Conservation (phyloP, 441 rosid genomes). For the Euphorbia corollata region DNA sequence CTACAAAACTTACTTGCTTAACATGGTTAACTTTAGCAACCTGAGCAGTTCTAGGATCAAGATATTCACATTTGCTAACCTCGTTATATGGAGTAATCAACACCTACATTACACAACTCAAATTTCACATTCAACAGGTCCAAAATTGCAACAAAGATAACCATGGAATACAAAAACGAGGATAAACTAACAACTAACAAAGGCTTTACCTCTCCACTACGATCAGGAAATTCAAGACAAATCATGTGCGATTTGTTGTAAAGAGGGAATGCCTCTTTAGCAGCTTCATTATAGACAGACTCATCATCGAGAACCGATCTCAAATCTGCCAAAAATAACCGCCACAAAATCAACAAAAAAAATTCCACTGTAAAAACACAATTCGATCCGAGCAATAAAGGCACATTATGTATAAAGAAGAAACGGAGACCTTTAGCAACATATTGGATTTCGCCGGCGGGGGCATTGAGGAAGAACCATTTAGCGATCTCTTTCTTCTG, state of each 20-base stretch:
- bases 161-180: neutral
- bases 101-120: constrained; percentile 40
- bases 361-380: neutral
- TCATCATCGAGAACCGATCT: constrained; percentile 64
- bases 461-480: constrained; percentile 96
- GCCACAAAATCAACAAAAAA: neutral
- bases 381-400: neutral
- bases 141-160: neutral
- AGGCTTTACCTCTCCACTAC: constrained; percentile 61
- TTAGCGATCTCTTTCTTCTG: constrained; percentile 96
- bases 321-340: constrained; percentile 49
- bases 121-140: neutral
- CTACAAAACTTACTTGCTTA: constrained; percentile 55
- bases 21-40: constrained; percentile 82
- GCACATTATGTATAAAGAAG: neutral
- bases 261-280: constrained; percentile 67
- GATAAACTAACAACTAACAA: neutral
- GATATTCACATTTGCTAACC: constrained; percentile 50
- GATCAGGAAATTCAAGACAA: constrained; percentile 62
- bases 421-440: constrained; percentile 48
- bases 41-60: constrained; percentile 88
- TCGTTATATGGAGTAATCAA: constrained; percentile 61
- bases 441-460: constrained; percentile 93
- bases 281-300: constrained; percentile 59
- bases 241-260: constrained; percentile 89